These are phyloP conservation scores for Pseudogymnoascus sp. DNA, from an alignment of 2,329 filamentous ascomycete genomes.

Conservation along the genomic window DNA sequence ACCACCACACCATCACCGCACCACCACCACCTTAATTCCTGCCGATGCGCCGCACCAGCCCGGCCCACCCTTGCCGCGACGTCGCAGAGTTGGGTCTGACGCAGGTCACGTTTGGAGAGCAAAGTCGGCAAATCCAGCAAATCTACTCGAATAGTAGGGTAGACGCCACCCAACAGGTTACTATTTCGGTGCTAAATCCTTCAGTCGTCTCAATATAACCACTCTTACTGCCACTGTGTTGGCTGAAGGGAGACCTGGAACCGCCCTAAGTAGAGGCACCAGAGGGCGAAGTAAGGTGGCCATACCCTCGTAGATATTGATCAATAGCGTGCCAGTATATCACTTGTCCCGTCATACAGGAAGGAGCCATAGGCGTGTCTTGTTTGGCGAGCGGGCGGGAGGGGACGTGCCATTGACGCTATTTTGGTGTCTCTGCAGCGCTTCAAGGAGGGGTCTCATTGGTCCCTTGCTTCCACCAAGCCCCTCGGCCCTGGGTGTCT, in stretches of 20 bases:
- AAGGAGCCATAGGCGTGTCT: conserved; percentile 1
- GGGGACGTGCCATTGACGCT: conserved; percentile 3
- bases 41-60: neutral
- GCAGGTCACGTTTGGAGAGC: conserved; percentile 3
- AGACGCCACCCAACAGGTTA: no score
- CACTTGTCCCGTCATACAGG: neutral
- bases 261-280: neutral
- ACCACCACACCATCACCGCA: neutral
- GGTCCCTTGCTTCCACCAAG: neutral
- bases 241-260: neutral
- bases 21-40: conserved; percentile 4
- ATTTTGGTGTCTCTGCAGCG: conserved; percentile 3
- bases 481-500: neutral
- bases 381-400: neutral
- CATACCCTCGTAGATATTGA: neutral
- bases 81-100: neutral
- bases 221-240: neutral
- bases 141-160: no score
- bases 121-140: neutral
- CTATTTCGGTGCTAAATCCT: neutral
- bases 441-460: neutral
- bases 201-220: neutral
- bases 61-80: conserved; percentile 6
- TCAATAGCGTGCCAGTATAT: neutral
- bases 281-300: neutral